Evolutionary conservation across 208 protist species (phyloP).

Genomic region (Trypanosoma congolense): DNA sequence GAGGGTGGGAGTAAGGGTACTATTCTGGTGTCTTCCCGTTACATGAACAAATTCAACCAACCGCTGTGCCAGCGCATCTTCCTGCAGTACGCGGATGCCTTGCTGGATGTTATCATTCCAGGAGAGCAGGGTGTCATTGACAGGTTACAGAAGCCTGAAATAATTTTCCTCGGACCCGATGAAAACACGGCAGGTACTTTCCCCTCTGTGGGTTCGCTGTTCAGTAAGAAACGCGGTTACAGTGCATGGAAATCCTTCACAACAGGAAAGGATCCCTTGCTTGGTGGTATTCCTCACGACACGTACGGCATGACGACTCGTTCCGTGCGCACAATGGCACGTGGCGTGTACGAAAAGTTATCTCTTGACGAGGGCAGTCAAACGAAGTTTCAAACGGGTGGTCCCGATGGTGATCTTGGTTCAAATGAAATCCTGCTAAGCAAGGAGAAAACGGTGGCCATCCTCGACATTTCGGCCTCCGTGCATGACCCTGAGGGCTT

Average conservation of each 20-base stretch:
- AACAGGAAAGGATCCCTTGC: slow-evolving; percentile 90
- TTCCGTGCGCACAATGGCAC: slow-evolving; percentile 91
- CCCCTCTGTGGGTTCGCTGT: slow-evolving; percentile 57
- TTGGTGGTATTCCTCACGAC: slow-evolving; percentile 95
- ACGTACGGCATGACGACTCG: slow-evolving; percentile 95
- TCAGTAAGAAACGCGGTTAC: slow-evolving; percentile 84
- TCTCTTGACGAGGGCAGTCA: slow-evolving; percentile 78
- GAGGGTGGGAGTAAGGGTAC: slow-evolving; percentile 96
- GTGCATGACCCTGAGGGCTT: slow-evolving; percentile 92
- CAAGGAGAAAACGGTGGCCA: slow-evolving; percentile 88
- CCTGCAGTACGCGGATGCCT: slow-evolving; percentile 91
- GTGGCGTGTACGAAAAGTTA: slow-evolving; percentile 83
- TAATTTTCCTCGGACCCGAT: slow-evolving; percentile 95
- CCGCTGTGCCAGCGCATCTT: slow-evolving; percentile 78
- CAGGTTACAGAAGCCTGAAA: slow-evolving; percentile 76
- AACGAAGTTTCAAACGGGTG: slow-evolving; percentile 95
- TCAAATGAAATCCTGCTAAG: slow-evolving; percentile 94
- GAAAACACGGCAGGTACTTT: slow-evolving; percentile 92
- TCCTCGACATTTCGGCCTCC: slow-evolving; percentile 93
- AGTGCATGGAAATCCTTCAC: slow-evolving; percentile 94
- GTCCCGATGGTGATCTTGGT: slow-evolving; percentile 95
- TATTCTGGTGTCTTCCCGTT: slow-evolving; percentile 75
- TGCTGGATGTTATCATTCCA: slow-evolving; percentile 91
- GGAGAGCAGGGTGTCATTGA: slow-evolving; percentile 78
- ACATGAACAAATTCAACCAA: slow-evolving; percentile 70